phyloP scores from a whole-genome alignment of 1,139 yeast genomes.

The Suhomyces maxii region DNA sequence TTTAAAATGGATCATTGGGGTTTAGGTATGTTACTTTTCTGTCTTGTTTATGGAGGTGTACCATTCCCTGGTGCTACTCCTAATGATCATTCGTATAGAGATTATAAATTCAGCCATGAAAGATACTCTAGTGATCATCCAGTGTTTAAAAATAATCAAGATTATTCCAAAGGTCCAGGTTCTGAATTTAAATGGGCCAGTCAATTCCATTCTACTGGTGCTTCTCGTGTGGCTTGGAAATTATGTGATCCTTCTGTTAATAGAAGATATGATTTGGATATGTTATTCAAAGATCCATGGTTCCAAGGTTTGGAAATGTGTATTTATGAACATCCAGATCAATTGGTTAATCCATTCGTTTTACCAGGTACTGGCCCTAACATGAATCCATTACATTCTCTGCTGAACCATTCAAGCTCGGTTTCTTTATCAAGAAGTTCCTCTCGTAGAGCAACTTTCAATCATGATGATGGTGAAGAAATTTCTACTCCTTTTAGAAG shows the following conservation, averaged over 20 bases:
- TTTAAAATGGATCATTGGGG: slow-evolving; percentile 75
- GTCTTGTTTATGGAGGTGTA: slow-evolving; percentile 56
- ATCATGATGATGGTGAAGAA: slow-evolving; percentile 8
- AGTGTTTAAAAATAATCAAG: slow-evolving; percentile 50
- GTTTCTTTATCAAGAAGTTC: slow-evolving; percentile 35
- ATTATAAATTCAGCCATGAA: slow-evolving; percentile 54
- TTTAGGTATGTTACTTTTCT: slow-evolving; percentile 64
- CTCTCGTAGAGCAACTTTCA: slow-evolving; percentile 35
- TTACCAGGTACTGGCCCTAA: slow-evolving; percentile 25
- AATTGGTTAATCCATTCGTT: slow-evolving; percentile 42
- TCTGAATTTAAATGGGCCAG: slow-evolving; percentile 65
- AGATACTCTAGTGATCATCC: slow-evolving; percentile 53
- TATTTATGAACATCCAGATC: slow-evolving; percentile 53
- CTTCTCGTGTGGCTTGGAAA: slow-evolving; percentile 74
- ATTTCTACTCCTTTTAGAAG: slow-evolving; percentile 36
- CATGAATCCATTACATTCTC: slow-evolving; percentile 6
- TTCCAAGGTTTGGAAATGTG: slow-evolving; percentile 63
- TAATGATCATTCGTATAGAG: slow-evolving; percentile 56
- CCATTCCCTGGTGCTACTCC: slow-evolving; percentile 60
- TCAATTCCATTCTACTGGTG: slow-evolving; percentile 57
- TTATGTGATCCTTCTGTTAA: slow-evolving; percentile 62
- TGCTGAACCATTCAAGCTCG: slow-evolving; percentile 13
- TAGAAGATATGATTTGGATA: slow-evolving; percentile 54
- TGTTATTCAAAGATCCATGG: slow-evolving; percentile 65
- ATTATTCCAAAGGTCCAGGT: slow-evolving; percentile 59